Evolutionary conservation across 2,329 filamentous ascomycete species (phyloP).

Genomic region (Lasiodiplodia sp.): DNA sequence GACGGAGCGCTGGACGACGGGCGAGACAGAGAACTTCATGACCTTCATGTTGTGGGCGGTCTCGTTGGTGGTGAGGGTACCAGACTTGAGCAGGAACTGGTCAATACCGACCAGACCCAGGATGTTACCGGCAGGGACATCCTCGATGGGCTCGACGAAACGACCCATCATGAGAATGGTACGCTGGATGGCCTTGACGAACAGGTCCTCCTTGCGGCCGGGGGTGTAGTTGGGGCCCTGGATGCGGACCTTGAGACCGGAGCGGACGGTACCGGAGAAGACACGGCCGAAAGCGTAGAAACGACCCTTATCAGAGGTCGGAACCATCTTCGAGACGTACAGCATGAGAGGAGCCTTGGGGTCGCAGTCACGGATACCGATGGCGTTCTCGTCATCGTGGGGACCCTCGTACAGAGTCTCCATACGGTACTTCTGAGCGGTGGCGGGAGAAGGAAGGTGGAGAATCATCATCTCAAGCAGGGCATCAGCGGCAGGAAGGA

Average conservation of each 20-base stretch:
- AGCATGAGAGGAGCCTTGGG: constrained; percentile 98
- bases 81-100: constrained; percentile 99
- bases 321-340: constrained; percentile 99
- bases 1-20: constrained; percentile 97
- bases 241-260: constrained; percentile 99
- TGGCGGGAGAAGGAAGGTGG: constrained; percentile 94
- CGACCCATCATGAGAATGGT: constrained; percentile 99
- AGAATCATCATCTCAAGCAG: constrained; percentile 99
- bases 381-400: constrained; percentile 86
- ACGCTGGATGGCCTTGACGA: constrained; percentile 99
- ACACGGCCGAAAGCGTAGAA: constrained; percentile 99
- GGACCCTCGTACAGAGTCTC: constrained; percentile 99
- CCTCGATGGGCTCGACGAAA: constrained; percentile 98
- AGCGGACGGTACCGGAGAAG: constrained; percentile 97
- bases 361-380: constrained; percentile 98
- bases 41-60: constrained; percentile 99
- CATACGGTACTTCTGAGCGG: constrained; percentile 95
- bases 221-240: constrained; percentile 99
- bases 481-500: constrained; percentile 97
- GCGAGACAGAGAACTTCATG: constrained; percentile 99
- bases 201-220: constrained; percentile 98
- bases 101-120: constrained; percentile 99
- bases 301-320: constrained; percentile 98
- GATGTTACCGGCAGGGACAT: constrained; percentile 99
- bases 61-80: constrained; percentile 96